Evolutionary conservation across 2,329 filamentous ascomycete genomes (phyloP), one percentile per base, ranked within the genome.

Genomic region (Aureobasidium vineae): DNA sequence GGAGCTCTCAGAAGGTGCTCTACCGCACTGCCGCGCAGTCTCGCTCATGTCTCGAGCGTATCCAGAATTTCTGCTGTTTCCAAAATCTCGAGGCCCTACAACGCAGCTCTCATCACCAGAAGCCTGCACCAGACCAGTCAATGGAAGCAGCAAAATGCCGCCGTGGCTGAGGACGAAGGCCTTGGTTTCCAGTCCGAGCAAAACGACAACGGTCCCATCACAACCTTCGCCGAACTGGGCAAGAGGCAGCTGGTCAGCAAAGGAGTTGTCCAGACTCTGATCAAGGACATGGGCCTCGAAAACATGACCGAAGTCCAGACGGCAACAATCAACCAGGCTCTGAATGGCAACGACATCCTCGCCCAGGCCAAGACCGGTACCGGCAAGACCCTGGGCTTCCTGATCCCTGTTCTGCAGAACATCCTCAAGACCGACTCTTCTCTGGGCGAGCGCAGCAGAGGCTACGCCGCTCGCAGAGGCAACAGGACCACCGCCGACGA

Each of bases 301-400:
- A 86, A 82, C 47, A 98, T 99, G 95, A 98, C 94, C 26, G 90
- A 95, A 26, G 94, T 99, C 16, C 95, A 99, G 78, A 83, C 86
- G 56, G 85, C 88, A 75, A 96, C 94, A 15, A 92, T 99, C 74
- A 86, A 86, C 68, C 85, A 91, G 66, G 91, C 90, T 4, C 81
- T 98, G 49, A 86, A 87, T 70, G 93, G 95, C 26, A 85, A 83
- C 68, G 94, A 97, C 77, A 83, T 97, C 65, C 78, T 98, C 71
- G 95, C 94, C 54, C 95, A 98, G 81, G 95, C 95, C 68, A 97
- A 91, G 80, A 99, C 95, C 10, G 95, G 95, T 75, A 98, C 95
- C 4, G 95, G 95, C 75, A 99, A 99, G 81, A 99, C 95, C 0
- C 81, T 98, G 66, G 95, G 91, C 41, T 99, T 98, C 82, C 83